These are phyloP conservation scores for Candida palmyrensis DNA, from an alignment of 805 yeast genomes.

Conservation along the genomic window DNA sequence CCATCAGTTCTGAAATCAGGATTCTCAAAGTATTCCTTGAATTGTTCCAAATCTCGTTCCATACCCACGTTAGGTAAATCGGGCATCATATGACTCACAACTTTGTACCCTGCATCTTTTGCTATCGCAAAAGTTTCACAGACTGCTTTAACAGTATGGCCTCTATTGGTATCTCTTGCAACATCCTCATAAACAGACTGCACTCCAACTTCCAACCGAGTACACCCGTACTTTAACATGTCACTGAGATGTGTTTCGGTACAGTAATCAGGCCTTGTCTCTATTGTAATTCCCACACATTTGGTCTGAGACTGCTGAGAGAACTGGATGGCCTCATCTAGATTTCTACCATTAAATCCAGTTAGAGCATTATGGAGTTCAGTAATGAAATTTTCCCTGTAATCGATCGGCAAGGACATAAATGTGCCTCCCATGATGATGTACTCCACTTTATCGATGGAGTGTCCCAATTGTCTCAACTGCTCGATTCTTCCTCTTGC, in stretches of 20 bases:
- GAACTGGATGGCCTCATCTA: slow-evolving; percentile 85
- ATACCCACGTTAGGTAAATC: slow-evolving; percentile 97
- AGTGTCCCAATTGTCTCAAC: slow-evolving; percentile 89
- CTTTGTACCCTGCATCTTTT: slow-evolving; percentile 98
- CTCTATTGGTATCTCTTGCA: slow-evolving; percentile 96
- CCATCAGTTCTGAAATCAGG: slow-evolving; percentile 98
- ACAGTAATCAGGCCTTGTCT: slow-evolving; percentile 97
- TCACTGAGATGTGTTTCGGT: slow-evolving; percentile 93
- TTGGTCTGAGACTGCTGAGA: slow-evolving; percentile 94
- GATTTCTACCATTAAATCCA: slow-evolving; percentile 80
- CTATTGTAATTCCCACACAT: slow-evolving; percentile 98
- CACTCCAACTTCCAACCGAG: slow-evolving; percentile 94
- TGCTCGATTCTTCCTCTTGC: slow-evolving; percentile 97
- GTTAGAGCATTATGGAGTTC: slow-evolving; percentile 92
- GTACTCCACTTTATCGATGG: slow-evolving; percentile 95
- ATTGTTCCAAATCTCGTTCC: slow-evolving; percentile 96
- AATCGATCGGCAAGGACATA: slow-evolving; percentile 88
- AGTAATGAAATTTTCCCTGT: slow-evolving; percentile 84
- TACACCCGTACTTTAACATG: slow-evolving; percentile 95
- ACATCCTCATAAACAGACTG: slow-evolving; percentile 97
- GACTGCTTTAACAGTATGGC: slow-evolving; percentile 94
- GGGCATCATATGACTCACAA: slow-evolving; percentile 99
- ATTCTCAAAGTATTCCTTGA: slow-evolving; percentile 92
- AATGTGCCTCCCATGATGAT: slow-evolving; percentile 99
- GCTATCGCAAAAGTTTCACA: slow-evolving; percentile 93